phyloP scores from a whole-genome alignment of 306 rosid species.

The Nissolia schottii region DNA sequence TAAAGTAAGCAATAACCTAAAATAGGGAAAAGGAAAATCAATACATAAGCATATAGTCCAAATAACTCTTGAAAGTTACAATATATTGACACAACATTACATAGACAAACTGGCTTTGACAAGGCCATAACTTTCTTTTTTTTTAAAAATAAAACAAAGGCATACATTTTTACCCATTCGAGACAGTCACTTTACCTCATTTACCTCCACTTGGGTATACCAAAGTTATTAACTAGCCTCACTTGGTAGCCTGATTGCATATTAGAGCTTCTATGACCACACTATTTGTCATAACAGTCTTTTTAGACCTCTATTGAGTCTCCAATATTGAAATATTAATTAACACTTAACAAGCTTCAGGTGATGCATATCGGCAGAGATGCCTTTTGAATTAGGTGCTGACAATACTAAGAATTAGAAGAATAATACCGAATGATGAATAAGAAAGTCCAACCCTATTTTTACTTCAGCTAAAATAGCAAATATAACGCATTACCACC shows the following conservation, averaged over 20 bases:
- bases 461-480: background rate
- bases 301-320: constrained; percentile 1
- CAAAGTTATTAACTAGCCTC: background rate
- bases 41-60: constrained; percentile 21
- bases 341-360: background rate
- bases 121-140: too few species aligned
- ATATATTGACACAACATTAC: constrained; percentile 8
- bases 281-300: background rate
- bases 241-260: background rate
- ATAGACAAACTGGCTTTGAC: background rate
- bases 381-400: background rate
- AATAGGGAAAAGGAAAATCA: constrained; percentile 20
- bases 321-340: background rate
- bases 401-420: background rate
- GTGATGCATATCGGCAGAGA: background rate
- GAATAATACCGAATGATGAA: background rate
- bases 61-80: background rate
- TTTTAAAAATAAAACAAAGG: too few species aligned
- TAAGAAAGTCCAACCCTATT: background rate
- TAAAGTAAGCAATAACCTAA: constrained; percentile 67
- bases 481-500: background rate
- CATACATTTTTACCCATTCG: background rate
- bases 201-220: background rate
- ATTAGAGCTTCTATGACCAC: background rate
- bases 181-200: constrained; percentile 6